Percentiles rank a stretch among this genome's conserved stretches.
Evolutionary conservation across 208 protist genomes (phyloP).

Genomic region (Crithidia thermophila): DNA sequence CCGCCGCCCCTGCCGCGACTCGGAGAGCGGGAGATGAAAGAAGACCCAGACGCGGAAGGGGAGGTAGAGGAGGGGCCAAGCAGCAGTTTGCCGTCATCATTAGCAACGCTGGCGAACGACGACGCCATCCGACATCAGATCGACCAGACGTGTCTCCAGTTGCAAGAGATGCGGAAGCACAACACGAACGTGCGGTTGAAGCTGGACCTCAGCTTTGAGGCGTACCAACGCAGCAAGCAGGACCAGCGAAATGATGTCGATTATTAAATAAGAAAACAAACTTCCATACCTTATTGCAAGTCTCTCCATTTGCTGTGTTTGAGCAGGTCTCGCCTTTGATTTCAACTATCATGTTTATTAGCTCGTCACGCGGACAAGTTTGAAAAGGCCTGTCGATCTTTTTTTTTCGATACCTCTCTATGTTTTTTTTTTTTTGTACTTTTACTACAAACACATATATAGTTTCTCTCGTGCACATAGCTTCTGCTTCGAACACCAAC

Average conservation of each 20-base stretch:
- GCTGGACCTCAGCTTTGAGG: conserved; percentile 68
- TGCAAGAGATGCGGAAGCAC: conserved; percentile 47
- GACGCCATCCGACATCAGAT: conserved; percentile 48
- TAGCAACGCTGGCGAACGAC: not conserved
- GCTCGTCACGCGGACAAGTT: no score
- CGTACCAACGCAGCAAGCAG: conserved; percentile 54
- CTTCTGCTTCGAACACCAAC: no score
- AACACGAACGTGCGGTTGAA: conserved; percentile 48
- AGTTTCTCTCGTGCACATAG: no score
- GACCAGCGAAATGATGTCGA: not conserved
- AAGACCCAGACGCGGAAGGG: no score
- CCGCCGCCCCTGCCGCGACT: not conserved
- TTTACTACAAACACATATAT: no score
- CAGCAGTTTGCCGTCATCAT: not conserved
- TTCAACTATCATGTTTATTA: no score
- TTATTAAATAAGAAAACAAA: not conserved
- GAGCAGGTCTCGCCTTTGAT: no score
- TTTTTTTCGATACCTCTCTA: no score
- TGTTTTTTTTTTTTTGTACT: no score
- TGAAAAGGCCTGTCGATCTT: no score
- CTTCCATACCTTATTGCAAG: not conserved
- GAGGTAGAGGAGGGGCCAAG: not conserved
- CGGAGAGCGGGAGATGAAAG: not conserved
- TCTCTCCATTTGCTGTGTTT: no score
- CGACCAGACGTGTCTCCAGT: conserved; percentile 26